Base-by-base conservation (phyloP, 768 basidiomycete genomes). In the Coprinellus micaceus region DNA sequence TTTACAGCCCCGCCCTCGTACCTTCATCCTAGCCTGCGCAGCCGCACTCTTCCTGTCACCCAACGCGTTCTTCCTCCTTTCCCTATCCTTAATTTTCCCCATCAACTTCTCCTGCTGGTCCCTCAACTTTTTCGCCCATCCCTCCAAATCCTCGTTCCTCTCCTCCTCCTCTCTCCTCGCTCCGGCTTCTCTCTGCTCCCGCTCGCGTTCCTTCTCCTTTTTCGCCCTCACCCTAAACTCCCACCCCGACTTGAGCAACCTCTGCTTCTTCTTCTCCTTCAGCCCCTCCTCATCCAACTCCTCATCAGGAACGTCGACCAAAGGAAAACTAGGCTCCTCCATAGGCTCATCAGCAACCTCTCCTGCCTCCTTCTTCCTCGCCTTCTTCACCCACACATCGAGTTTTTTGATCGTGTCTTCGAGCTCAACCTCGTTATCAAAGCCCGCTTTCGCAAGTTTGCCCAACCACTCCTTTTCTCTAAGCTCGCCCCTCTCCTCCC, bases 181-280 rank as follows among this genome's bases (percentile, higher is more conserved):
- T 17, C n/a, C 19, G n/a, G 40, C 33, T 33, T 33, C 33, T 13
- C 13, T 33, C 13, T 33, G 7, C 33, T 33, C 33, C 33, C 80
- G 82, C 66, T 94, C 94, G 12, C 84, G 82, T 63, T 92, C 89
- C 63, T 97, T 97, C 70, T 98, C 96, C 26, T 85, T 84, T 62
- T 89, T 82, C 0, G 84, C 83, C 1, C 92, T 85, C 30, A 85
- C 82, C 21, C 97, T 86, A 0, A 95, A 93, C 56, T 98, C 96
- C 68, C 88, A 94, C 1, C 91, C 92, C 0, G 94, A 93, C 69
- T 97, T 98, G 74, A 95, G 75, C 29, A 98, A 78, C 61, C 85
- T 89, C 68, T 99, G 97, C 64, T 88, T 91, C 65, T 86, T 86
- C 75, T 98, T 99, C 71, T 99, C 97, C 68, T 91, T 98, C 33